Conservation (phyloP, 2,329 filamentous ascomycete species). For the Alternaria dauci region DNA sequence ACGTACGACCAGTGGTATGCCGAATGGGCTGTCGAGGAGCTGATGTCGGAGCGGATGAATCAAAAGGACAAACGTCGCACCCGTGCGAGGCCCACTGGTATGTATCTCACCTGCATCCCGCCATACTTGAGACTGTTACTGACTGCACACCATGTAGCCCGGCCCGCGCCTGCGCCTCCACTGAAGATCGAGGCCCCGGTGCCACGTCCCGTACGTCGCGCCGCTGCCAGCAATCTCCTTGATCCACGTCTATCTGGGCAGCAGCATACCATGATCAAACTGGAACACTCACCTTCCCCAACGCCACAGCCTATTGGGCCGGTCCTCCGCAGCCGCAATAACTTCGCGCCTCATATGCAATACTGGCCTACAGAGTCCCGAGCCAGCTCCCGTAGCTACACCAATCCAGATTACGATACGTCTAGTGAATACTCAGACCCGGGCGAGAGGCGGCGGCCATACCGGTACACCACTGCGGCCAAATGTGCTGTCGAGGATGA, state of each 20-base stretch:
- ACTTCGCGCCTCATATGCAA: conserved; percentile 48
- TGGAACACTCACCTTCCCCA: conserved; percentile 44
- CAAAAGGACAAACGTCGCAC: conserved; percentile 75
- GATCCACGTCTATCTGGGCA: conserved; percentile 51
- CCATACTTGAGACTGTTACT: conserved; percentile 21
- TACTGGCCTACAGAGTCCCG: conserved; percentile 49
- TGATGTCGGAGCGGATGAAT: conserved; percentile 80
- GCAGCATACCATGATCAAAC: conserved; percentile 47
- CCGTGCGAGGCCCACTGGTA: conserved; percentile 47
- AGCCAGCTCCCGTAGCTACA: conserved; percentile 49
- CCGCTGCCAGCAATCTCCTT: conserved; percentile 37
- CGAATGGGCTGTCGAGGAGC: conserved; percentile 71
- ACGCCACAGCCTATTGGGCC: conserved; percentile 36
- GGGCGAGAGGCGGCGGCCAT: conserved; percentile 33
- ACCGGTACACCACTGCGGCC: conserved; percentile 31
- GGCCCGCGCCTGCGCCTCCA: conserved; percentile 28
- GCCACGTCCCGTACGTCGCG: conserved; percentile 37
- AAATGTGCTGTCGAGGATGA: conserved; percentile 48
- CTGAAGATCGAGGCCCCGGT: conserved; percentile 37
- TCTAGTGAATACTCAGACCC: conserved; percentile 50
- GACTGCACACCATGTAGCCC: conserved; percentile 34
- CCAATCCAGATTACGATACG: conserved; percentile 49
- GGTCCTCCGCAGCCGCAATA: conserved; percentile 40
- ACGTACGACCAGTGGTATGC: conserved; percentile 82
- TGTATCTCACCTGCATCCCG: conserved; percentile 15